phyloP scores from a whole-genome alignment of 2,329 filamentous ascomycete genomes.

The Graphium sp. region DNA sequence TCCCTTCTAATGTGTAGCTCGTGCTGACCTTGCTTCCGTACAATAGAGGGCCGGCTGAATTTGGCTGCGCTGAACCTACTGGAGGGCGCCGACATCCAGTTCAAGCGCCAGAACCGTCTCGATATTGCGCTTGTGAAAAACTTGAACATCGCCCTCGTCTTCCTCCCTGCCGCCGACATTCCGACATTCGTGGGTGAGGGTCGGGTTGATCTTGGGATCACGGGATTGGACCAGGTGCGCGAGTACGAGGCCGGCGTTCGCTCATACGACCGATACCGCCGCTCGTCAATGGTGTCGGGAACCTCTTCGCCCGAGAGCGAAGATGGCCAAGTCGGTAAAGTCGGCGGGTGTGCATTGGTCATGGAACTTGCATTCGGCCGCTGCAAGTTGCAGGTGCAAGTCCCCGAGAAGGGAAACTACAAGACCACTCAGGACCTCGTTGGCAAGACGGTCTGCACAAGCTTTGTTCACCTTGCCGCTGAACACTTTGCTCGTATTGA shows the following conservation, averaged over 20 bases:
- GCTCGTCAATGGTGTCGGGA: constrained; percentile 26
- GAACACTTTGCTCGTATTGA: constrained; percentile 77
- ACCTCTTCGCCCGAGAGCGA: constrained; percentile 2
- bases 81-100: constrained; percentile 88
- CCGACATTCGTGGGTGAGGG: constrained; percentile 95
- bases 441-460: constrained; percentile 87
- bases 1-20: constrained; percentile 1
- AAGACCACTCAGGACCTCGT: constrained; percentile 58
- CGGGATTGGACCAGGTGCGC: constrained; percentile 78
- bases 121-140: constrained; percentile 98
- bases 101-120: constrained; percentile 83
- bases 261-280: constrained; percentile 26
- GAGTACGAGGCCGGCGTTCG: constrained; percentile 63
- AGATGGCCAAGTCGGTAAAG: constrained; percentile 21
- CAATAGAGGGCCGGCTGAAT: constrained; percentile 77
- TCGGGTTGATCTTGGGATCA: constrained; percentile 85
- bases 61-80: constrained; percentile 79
- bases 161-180: constrained; percentile 93
- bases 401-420: constrained; percentile 69
- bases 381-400: constrained; percentile 94
- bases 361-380: constrained; percentile 80
- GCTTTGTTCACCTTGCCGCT: constrained; percentile 72
- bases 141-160: constrained; percentile 84
- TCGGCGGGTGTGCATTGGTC: constrained; percentile 62
- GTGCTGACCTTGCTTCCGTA: background rate